These are phyloP conservation scores for Penicillium paneum DNA, from an alignment of 2,329 filamentous ascomycete genomes.

Conservation along the genomic window DNA sequence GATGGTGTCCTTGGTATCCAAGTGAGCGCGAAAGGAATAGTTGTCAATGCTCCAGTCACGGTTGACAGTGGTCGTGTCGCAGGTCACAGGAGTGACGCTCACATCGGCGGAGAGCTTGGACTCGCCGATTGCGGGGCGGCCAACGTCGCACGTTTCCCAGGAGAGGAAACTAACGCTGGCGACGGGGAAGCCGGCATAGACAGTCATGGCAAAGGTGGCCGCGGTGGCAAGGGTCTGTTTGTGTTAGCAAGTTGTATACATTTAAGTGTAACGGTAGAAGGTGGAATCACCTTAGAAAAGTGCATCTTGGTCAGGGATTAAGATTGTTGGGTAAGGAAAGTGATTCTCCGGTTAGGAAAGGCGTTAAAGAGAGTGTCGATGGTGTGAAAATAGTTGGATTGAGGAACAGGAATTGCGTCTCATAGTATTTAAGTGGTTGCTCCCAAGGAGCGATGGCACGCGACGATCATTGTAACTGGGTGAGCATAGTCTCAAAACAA, in stretches of 20 bases:
- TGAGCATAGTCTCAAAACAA: conserved; percentile 10
- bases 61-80: conserved; percentile 21
- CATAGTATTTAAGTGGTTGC: conserved; percentile 11
- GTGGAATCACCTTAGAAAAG: conserved; percentile 18
- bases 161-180: conserved; percentile 21
- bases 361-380: conserved; percentile 6
- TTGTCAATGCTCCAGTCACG: conserved; percentile 22
- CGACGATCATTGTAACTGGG: conserved; percentile 2
- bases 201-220: conserved; percentile 18
- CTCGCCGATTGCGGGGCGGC: conserved; percentile 12
- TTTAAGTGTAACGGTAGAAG: neutral
- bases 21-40: conserved; percentile 17
- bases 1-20: conserved; percentile 22
- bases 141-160: conserved; percentile 21
- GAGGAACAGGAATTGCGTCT: neutral
- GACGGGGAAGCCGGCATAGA: conserved; percentile 19
- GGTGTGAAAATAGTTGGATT: neutral
- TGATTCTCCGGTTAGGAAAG: neutral
- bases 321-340: neutral
- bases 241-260: neutral
- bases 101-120: conserved; percentile 13
- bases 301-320: conserved; percentile 17
- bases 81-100: conserved; percentile 17
- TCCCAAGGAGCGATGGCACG: conserved; percentile 10
- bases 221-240: conserved; percentile 18